Conservation (phyloP, 169 alveolate genomes). For the Babesia ovis region DNA sequence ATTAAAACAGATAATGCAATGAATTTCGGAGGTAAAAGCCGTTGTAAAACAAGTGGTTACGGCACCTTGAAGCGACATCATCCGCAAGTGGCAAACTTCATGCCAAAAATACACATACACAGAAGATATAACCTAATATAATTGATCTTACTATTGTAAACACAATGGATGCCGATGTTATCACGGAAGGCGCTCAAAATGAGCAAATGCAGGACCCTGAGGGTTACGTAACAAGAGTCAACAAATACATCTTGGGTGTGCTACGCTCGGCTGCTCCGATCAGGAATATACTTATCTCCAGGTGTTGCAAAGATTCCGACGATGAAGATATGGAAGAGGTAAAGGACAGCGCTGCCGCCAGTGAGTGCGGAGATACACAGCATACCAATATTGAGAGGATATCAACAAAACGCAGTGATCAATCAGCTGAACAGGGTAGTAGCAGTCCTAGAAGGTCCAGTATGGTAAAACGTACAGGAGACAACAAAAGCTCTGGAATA, state of each 20-base stretch:
- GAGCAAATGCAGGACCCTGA: background rate
- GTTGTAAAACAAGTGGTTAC: too few species aligned
- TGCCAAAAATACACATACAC: too few species aligned
- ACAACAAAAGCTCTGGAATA: background rate
- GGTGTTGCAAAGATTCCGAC: background rate
- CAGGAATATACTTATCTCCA: background rate
- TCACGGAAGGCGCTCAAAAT: too few species aligned
- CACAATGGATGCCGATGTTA: too few species aligned
- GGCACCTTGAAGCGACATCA: too few species aligned
- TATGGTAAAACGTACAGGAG: background rate
- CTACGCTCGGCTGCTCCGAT: background rate
- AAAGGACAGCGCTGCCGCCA: background rate
- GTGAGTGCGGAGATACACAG: background rate
- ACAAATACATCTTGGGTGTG: background rate
- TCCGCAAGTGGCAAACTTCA: too few species aligned
- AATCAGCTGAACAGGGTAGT: background rate
- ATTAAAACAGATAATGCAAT: too few species aligned
- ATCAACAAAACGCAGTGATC: background rate
- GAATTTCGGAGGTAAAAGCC: too few species aligned
- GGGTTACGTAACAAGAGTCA: background rate
- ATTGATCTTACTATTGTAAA: too few species aligned
- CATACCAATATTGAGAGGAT: background rate
- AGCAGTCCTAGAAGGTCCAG: background rate
- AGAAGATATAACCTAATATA: too few species aligned
- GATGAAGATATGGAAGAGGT: slow-evolving; percentile 24